Evolutionary conservation across 768 basidiomycete genomes (phyloP).

Genomic region (Podaxis sp.): DNA sequence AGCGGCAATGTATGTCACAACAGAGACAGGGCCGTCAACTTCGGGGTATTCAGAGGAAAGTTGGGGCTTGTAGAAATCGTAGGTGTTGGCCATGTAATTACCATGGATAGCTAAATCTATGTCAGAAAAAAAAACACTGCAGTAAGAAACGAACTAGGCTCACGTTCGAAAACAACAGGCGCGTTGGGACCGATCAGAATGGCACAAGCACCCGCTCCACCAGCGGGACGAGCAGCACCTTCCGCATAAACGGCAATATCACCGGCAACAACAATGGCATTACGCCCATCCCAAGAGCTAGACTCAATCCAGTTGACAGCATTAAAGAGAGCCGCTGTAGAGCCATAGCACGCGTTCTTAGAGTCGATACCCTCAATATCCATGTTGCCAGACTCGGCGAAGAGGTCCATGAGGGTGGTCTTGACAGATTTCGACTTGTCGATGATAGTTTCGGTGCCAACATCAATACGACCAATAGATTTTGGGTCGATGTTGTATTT

Average conservation of each 20-base stretch:
- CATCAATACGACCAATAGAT: slow-evolving; percentile 96
- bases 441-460: slow-evolving; percentile 98
- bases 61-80: slow-evolving; percentile 99
- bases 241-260: slow-evolving; percentile 99
- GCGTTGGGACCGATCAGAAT: slow-evolving; percentile 96
- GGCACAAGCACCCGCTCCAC: slow-evolving; percentile 94
- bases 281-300: slow-evolving; percentile 94
- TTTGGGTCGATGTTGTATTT: slow-evolving; percentile 96
- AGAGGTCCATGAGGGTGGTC: slow-evolving; percentile 98
- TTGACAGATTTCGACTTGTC: slow-evolving; percentile 99
- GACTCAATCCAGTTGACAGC: slow-evolving; percentile 98
- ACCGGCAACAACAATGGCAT: slow-evolving; percentile 94
- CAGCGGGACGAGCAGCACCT: slow-evolving; percentile 91
- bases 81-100: slow-evolving; percentile 95
- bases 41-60: slow-evolving; percentile 94
- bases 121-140: slow-evolving; percentile 12
- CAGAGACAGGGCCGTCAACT: slow-evolving; percentile 96
- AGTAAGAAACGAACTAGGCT: slow-evolving; percentile 33
- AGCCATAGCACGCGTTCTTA: slow-evolving; percentile 99
- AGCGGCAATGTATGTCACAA: slow-evolving; percentile 92
- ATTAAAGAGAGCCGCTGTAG: slow-evolving; percentile 98
- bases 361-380: slow-evolving; percentile 99
- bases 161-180: slow-evolving; percentile 92
- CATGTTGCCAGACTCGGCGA: slow-evolving; percentile 86
- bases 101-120: slow-evolving; percentile 81